Evolutionary conservation across 768 basidiomycete species (phyloP).

Genomic region (Psilocybe tampanensis): DNA sequence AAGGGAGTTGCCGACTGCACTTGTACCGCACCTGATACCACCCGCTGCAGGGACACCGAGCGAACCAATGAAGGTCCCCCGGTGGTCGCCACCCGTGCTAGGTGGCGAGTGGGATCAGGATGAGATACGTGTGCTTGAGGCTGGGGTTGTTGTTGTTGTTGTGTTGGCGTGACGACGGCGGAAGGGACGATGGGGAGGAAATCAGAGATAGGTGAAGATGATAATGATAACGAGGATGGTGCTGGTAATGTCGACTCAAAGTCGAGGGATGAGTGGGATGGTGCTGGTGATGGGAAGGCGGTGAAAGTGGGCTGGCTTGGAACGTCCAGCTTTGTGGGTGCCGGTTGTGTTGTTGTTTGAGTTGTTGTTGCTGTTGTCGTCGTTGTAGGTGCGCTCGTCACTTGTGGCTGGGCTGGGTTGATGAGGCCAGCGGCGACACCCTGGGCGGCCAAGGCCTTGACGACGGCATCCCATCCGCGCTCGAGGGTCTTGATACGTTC

Average conservation of each 20-base stretch:
- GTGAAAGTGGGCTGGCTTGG: constrained; percentile 18
- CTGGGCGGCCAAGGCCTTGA: constrained; percentile 73
- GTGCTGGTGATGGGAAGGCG: constrained; percentile 44
- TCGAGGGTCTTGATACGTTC: constrained; percentile 81
- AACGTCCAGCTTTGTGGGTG: constrained; percentile 19
- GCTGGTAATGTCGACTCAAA: constrained; percentile 26
- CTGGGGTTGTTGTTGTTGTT: constrained; percentile 21
- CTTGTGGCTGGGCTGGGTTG: constrained; percentile 23
- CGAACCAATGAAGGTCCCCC: constrained; percentile 47
- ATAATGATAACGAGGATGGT: constrained; percentile 20
- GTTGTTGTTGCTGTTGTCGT: constrained; percentile 18
- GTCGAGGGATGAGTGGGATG: constrained; percentile 41
- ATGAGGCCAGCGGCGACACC: constrained; percentile 55
- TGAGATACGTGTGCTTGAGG: constrained; percentile 30
- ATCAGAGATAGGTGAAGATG: constrained; percentile 30
- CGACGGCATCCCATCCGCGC: constrained; percentile 78
- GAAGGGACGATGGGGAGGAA: constrained; percentile 35
- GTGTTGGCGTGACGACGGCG: constrained; percentile 29
- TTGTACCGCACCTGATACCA: constrained; percentile 40
- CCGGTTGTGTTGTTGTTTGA: constrained; percentile 20
- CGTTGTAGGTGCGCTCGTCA: constrained; percentile 25
- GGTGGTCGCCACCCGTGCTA: constrained; percentile 96
- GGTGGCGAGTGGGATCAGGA: constrained; percentile 87
- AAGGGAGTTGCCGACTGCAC: constrained; percentile 11
- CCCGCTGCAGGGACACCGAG: constrained; percentile 93